Conservation (phyloP, 23 red algal genomes). For the Chondrus crispus region DNA sequence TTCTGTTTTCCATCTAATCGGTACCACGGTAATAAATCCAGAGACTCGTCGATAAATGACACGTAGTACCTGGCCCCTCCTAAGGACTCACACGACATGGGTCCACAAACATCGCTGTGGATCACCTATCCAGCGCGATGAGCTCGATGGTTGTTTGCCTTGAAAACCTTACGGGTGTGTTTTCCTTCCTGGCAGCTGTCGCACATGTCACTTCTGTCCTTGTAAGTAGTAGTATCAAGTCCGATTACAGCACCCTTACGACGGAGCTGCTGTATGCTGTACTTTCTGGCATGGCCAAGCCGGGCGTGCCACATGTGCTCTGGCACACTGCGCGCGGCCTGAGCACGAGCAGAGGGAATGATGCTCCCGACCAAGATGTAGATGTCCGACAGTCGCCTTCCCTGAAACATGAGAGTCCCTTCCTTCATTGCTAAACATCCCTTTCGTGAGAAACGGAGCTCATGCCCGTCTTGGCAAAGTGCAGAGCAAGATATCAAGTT, state of each 20-base stretch:
- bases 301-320: background rate
- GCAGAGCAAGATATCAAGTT: too few relatives aligned
- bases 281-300: background rate
- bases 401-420: too few relatives aligned
- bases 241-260: background rate
- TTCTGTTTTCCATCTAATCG: background rate
- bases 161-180: background rate
- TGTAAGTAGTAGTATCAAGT: too few relatives aligned
- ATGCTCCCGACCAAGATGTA: too few relatives aligned
- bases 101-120: background rate
- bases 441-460: too few relatives aligned
- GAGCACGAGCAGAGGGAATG: too few relatives aligned
- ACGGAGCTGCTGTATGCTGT: background rate
- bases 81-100: background rate
- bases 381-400: too few relatives aligned
- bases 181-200: background rate
- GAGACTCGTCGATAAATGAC: background rate
- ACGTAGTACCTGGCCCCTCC: background rate
- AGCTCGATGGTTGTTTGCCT: background rate
- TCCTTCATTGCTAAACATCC: too few relatives aligned
- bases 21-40: background rate
- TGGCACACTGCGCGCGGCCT: too few relatives aligned
- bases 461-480: too few relatives aligned
- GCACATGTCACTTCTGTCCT: too few relatives aligned
- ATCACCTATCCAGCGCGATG: background rate